A percentile compares a stretch with the other conserved stretches of the same genome.
phyloP scores from a whole-genome alignment of 345 rosid species.

The Kandelia obovata region DNA sequence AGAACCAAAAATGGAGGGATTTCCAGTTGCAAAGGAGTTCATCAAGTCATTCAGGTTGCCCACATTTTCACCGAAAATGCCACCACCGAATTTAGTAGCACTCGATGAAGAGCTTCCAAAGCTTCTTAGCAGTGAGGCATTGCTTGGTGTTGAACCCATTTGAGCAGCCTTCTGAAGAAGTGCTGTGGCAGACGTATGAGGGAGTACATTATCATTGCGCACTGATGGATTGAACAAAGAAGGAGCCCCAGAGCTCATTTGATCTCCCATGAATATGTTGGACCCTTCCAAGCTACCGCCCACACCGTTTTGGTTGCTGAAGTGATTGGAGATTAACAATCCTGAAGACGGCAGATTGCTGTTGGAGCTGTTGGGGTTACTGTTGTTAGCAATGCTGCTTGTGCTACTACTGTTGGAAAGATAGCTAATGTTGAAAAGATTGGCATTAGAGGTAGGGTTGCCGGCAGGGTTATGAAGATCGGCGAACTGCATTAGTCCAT shows the following conservation, averaged over 20 bases:
- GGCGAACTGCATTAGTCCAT: constrained; percentile 56
- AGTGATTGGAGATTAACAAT: constrained; percentile 36
- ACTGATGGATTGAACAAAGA: constrained; percentile 50
- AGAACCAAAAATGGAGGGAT: constrained; percentile 35
- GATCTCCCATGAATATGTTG: constrained; percentile 39
- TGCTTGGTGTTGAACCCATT: constrained; percentile 63
- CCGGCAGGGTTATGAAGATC: constrained; percentile 35
- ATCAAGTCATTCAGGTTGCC: constrained; percentile 55
- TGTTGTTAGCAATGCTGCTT: constrained; percentile 32
- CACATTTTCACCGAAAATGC: constrained; percentile 48
- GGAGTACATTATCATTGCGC: constrained; percentile 29
- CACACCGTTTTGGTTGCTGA: constrained; percentile 34
- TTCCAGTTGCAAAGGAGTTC: constrained; percentile 48
- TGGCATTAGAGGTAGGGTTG: constrained; percentile 28
- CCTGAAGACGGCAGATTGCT: constrained; percentile 30
- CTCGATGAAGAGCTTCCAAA: constrained; percentile 45
- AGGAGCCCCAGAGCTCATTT: constrained; percentile 40
- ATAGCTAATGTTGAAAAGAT: constrained; percentile 59
- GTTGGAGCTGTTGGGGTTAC: constrained; percentile 28
- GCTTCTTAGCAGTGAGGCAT: constrained; percentile 49
- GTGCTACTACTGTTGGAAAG: constrained; percentile 35
- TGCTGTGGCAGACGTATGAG: constrained; percentile 79
- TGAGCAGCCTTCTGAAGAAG: constrained; percentile 81
- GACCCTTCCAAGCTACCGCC: constrained; percentile 29
- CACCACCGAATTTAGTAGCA: constrained; percentile 27